Percentiles rank a stretch among this genome's conserved stretches.
phyloP scores from a whole-genome alignment of 371 early-diverging fungal genomes.

The Lichtheimia ramosa region DNA sequence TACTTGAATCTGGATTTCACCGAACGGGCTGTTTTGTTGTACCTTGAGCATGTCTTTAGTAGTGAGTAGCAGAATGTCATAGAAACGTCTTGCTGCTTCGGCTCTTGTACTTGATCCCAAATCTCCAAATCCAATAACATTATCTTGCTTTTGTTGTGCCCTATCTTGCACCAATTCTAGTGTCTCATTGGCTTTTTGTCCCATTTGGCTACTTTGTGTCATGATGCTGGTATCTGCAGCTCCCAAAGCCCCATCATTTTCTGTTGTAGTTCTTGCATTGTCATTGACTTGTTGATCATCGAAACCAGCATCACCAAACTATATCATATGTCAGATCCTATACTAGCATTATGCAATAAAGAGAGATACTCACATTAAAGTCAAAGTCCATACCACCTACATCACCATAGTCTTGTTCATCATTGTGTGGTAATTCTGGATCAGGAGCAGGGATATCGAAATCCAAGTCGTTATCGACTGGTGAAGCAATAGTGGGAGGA shows the following conservation, averaged over 20 bases:
- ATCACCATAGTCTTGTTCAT: conserved; percentile 8
- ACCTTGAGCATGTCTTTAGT: conserved; percentile 86
- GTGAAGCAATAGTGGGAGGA: background rate
- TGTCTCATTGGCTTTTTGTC: conserved; percentile 26
- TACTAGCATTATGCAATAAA: background rate
- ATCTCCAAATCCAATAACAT: conserved; percentile 24
- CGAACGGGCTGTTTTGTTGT: conserved; percentile 79
- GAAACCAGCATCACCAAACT: background rate
- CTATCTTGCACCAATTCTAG: conserved; percentile 25
- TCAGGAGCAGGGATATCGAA: background rate
- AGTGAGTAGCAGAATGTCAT: conserved; percentile 87
- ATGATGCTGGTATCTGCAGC: background rate
- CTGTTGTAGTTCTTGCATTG: background rate
- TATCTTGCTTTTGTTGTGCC: conserved; percentile 5
- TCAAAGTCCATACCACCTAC: conserved; percentile 19
- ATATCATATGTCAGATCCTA: background rate
- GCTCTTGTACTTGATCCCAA: conserved; percentile 30
- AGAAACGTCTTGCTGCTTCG: conserved; percentile 87
- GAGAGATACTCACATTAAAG: conserved; percentile 13
- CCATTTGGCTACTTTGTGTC: conserved; percentile 21
- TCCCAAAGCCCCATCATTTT: background rate
- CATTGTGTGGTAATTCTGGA: background rate
- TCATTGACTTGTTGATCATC: conserved; percentile 1
- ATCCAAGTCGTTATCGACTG: background rate
- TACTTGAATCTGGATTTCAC: conserved; percentile 72